Evolutionary conservation across 1,139 yeast species (phyloP).

Genomic region (Torulaspora pretoriensis): DNA sequence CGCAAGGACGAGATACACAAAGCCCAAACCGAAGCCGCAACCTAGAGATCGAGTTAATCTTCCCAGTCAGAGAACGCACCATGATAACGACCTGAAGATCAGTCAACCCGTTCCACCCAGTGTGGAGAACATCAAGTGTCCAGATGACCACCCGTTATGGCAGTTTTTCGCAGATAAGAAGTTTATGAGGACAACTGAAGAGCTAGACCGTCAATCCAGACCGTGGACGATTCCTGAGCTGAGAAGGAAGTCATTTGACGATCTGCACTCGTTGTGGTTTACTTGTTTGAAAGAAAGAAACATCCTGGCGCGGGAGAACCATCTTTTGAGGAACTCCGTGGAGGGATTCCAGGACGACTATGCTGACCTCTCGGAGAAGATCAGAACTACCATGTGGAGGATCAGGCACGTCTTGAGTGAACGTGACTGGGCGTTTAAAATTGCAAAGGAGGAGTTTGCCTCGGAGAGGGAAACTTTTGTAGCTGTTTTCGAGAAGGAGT

Average conservation of each 20-base stretch:
- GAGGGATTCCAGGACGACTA: constrained; percentile 39
- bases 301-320: constrained; percentile 68
- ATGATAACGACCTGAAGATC: constrained; percentile 42
- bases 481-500: constrained; percentile 53
- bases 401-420: constrained; percentile 86
- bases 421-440: constrained; percentile 67
- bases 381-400: constrained; percentile 61
- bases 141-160: constrained; percentile 92
- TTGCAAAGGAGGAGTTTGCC: constrained; percentile 50
- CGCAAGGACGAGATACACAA: constrained; percentile 31
- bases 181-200: constrained; percentile 56
- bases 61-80: constrained; percentile 33
- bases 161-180: constrained; percentile 72
- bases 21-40: constrained; percentile 29
- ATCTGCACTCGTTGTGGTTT: constrained; percentile 88
- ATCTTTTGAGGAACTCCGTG: constrained; percentile 43
- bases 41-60: constrained; percentile 20
- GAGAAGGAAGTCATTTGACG: constrained; percentile 87
- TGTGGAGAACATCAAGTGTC: constrained; percentile 62
- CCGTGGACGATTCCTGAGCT: constrained; percentile 87
- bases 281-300: constrained; percentile 80
- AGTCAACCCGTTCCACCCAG: constrained; percentile 88
- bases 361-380: constrained; percentile 41
- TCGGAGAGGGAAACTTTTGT: constrained; percentile 47
- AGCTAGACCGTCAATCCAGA: constrained; percentile 59